Evolutionary conservation across 1,139 yeast species (phyloP).

Genomic region (Pichia inconspicua): DNA sequence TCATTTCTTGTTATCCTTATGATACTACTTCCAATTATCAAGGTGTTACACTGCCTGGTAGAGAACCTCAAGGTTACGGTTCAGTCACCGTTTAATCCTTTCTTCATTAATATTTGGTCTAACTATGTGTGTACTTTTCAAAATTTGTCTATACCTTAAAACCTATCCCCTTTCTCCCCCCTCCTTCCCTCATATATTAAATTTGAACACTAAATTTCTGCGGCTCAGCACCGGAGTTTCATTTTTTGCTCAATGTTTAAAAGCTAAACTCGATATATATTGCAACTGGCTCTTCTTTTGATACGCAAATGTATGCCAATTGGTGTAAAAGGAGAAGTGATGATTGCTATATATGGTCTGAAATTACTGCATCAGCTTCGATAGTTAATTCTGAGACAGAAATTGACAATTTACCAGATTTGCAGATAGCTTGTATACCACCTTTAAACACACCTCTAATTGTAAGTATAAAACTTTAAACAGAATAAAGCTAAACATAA

Average conservation of each 20-base stretch:
- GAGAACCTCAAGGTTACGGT: slow-evolving; percentile 25
- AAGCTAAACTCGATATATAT: too few species aligned
- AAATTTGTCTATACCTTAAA: too few species aligned
- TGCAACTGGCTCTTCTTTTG: neutral
- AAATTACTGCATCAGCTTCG: neutral
- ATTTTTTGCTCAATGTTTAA: too few species aligned
- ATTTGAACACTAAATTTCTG: too few species aligned
- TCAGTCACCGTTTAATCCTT: slow-evolving; percentile 7
- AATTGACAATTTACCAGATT: neutral
- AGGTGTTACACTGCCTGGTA: slow-evolving; percentile 29
- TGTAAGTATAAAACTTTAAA: neutral
- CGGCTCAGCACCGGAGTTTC: too few species aligned
- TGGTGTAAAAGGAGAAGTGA: neutral
- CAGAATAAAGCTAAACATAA: too few species aligned
- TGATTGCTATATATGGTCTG: neutral
- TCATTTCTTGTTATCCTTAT: slow-evolving; percentile 49
- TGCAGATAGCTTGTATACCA: slow-evolving; percentile 1
- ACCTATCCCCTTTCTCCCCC: too few species aligned
- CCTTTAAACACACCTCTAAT: slow-evolving; percentile 1
- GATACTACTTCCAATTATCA: slow-evolving; percentile 30
- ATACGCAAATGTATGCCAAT: neutral
- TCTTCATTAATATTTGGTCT: too few species aligned
- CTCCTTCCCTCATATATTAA: too few species aligned
- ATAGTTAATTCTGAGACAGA: neutral
- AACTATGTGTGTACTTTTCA: too few species aligned